These are phyloP conservation scores for Eucalyptus sideroxylon DNA, from an alignment of 345 rosid genomes.

Conservation along the genomic window DNA sequence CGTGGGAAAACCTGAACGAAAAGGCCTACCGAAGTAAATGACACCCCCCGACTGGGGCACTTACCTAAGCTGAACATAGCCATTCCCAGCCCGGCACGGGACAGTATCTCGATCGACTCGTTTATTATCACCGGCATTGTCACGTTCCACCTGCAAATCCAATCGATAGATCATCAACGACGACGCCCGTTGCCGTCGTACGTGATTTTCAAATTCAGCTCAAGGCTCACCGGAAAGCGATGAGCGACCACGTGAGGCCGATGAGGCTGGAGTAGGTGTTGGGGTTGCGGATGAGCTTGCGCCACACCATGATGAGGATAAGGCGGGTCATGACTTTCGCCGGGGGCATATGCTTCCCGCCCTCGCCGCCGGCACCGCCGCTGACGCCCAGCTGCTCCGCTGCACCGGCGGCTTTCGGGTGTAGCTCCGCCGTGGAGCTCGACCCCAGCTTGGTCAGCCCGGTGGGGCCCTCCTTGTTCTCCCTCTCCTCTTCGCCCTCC, in stretches of 20 bases:
- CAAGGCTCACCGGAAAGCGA: conserved; percentile 54
- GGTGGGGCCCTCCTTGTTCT: conserved; percentile 33
- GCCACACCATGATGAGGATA: conserved; percentile 94
- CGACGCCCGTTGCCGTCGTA: not conserved
- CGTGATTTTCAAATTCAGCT: not conserved
- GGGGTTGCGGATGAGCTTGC: conserved; percentile 91
- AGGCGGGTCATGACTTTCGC: conserved; percentile 91
- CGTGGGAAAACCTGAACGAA: not conserved
- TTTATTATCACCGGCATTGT: conserved; percentile 73
- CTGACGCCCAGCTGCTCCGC: not conserved
- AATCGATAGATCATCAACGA: not conserved
- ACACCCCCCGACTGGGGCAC: not conserved
- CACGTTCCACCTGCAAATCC: conserved; percentile 72
- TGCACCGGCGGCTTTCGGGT: conserved; percentile 15
- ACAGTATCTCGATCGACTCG: conserved; percentile 78
- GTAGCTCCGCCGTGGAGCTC: conserved; percentile 29
- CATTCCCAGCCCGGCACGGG: conserved; percentile 99
- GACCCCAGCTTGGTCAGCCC: conserved; percentile 58
- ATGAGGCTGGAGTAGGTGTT: conserved; percentile 93
- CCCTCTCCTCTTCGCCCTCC: conserved; percentile 3
- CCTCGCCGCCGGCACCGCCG: not conserved
- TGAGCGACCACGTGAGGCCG: conserved; percentile 82
- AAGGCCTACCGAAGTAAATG: not conserved
- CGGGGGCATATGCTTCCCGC: conserved; percentile 64
- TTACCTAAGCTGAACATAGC: conserved; percentile 99